Evolutionary conservation across 2,329 filamentous ascomycete genomes (phyloP).

Genomic region (Exophiala sp.): DNA sequence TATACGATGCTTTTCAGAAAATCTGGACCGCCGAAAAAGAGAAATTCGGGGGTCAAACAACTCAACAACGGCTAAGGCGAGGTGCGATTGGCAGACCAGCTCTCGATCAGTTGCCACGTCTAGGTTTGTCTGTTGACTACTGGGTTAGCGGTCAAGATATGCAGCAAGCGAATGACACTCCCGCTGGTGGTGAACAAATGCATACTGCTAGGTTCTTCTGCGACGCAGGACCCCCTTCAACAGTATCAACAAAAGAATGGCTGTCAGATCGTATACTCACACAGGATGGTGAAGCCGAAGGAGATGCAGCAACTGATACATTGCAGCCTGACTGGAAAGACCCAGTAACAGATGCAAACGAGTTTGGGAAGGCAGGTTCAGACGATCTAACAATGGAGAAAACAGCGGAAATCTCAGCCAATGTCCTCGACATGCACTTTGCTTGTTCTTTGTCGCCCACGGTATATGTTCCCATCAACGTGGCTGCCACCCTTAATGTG

Average conservation of each 20-base stretch:
- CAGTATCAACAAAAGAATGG: conserved; percentile 45
- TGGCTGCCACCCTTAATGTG: conserved; percentile 40
- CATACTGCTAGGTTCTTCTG: conserved; percentile 43
- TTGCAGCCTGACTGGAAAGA: conserved; percentile 33
- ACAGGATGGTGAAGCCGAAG: conserved; percentile 27
- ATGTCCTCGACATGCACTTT: conserved; percentile 43
- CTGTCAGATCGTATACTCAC: conserved; percentile 37
- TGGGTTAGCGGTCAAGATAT: conserved; percentile 32
- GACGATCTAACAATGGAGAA: conserved; percentile 37
- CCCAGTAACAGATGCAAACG: conserved; percentile 8
- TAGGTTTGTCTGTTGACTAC: conserved; percentile 43
- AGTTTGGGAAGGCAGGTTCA: conserved; percentile 28
- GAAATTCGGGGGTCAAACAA: conserved; percentile 30
- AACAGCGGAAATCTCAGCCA: conserved; percentile 34
- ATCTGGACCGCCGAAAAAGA: conserved; percentile 43
- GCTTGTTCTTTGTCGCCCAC: conserved; percentile 42
- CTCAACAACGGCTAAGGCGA: conserved; percentile 40
- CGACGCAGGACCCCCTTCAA: conserved; percentile 43
- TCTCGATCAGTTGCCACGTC: conserved; percentile 38
- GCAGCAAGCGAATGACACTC: conserved; percentile 30
- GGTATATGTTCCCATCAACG: conserved; percentile 41
- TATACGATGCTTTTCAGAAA: conserved; percentile 41
- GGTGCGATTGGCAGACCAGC: conserved; percentile 41
- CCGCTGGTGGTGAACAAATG: conserved; percentile 25
- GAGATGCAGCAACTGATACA: conserved; percentile 42